Base-by-base conservation (phyloP, 2,329 filamentous ascomycete genomes). In the Ophiocordyceps camponoti-saundersi region DNA sequence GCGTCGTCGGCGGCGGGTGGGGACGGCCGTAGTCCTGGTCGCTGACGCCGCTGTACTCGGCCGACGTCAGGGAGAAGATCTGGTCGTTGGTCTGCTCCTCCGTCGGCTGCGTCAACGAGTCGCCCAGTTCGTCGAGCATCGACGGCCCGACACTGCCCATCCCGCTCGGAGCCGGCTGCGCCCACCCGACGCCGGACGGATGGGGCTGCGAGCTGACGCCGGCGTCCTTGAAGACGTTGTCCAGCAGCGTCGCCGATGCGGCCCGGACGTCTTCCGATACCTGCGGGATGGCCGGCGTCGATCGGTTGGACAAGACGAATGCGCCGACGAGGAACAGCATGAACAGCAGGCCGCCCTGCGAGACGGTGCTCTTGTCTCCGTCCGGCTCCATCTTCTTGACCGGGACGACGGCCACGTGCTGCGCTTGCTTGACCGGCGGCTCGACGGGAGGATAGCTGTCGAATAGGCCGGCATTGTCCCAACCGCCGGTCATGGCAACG, bases 281-380 rank as follows among this genome's bases (percentile, higher is more conserved):
- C 48, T 77, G 77, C 45, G 85, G 84, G 55, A 93, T 80, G 54
- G 79, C 77, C 39, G 80, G 77, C 20, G 80, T 72, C 42, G 79
- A 77, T 54, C 79, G 79, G 66, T 89, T 93, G 30, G 90, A 95
- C 51, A 92, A 83, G 56, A 96, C 88, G 60, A 95, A 95, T 46
- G 92, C 92, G 60, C 92, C 92, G 53, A 95, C 89, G 47, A 98
- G 82, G 59, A 98, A 84, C 55, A 95, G 84, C 87, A 95, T 94
- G 65, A 90, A 82, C 62, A 96, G 73, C 57, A 96, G 68, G 57
- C 86, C 78, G 46, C 87, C 85, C 57, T 89, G 85, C 54, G 86
- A 81, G 50, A 36, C 32, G 32, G 80, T 74, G 49, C 76, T 68
- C 67, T 81, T 81, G 51, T 82, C 77, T 49, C 65, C 61, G 41